These are phyloP conservation scores for Capsicum chinense DNA, from an alignment of 257 asterid genomes.

Conservation along the genomic window DNA sequence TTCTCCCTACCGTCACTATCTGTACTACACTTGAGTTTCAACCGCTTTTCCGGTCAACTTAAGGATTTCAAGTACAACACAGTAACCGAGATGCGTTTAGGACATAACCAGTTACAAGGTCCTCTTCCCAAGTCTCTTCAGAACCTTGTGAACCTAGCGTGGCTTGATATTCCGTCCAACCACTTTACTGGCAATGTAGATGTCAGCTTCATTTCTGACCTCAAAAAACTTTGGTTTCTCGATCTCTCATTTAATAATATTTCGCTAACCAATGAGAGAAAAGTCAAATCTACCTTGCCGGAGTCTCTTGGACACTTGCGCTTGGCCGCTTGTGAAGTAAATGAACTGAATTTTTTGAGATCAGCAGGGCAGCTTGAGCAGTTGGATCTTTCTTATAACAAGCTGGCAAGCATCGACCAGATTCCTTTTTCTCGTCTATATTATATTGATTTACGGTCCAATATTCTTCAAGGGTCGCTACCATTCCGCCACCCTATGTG, in stretches of 20 bases:
- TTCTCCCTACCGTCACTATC: conserved; percentile 34
- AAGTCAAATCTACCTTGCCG: neutral
- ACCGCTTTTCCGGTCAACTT: conserved; percentile 34
- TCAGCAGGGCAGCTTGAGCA: neutral
- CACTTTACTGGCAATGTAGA: neutral
- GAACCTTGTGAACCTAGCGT: neutral
- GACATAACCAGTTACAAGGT: no score
- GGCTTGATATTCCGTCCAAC: neutral
- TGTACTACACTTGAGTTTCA: conserved; percentile 9
- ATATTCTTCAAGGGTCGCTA: no score
- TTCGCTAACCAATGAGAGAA: neutral
- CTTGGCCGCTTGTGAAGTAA: neutral
- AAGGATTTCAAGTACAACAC: conserved; percentile 29
- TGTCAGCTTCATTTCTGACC: neutral
- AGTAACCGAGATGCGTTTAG: neutral
- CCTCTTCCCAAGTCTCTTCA: no score
- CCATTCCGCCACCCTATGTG: neutral
- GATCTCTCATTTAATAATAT: conserved; percentile 9
- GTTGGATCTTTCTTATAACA: neutral
- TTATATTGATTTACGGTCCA: no score
- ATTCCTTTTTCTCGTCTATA: no score
- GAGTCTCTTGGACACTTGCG: neutral
- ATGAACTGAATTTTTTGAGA: conserved; percentile 13
- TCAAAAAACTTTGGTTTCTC: neutral
- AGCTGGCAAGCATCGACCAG: no score